These are phyloP conservation scores for Vitis rotundifolia DNA, from an alignment of 164 flowering plant species.

Conservation along the genomic window DNA sequence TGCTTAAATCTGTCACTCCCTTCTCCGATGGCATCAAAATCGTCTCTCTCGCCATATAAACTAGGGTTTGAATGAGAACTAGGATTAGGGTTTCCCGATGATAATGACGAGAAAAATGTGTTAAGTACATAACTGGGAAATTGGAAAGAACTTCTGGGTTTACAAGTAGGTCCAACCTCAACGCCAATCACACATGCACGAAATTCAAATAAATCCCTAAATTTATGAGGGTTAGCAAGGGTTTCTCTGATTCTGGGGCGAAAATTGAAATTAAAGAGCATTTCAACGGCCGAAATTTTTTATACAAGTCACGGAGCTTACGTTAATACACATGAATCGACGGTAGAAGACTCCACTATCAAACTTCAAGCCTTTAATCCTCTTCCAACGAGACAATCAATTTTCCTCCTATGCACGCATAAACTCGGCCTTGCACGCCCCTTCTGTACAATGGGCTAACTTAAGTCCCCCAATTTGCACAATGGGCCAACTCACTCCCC, in stretches of 20 bases:
- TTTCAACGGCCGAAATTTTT: no score
- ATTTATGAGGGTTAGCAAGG: not conserved
- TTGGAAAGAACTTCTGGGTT: slow-evolving; percentile 6
- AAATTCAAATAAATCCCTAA: not conserved
- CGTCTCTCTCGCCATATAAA: slow-evolving; percentile 7
- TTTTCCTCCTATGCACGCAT: no score
- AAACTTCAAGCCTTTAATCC: no score
- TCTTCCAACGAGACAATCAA: no score
- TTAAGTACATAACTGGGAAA: not conserved
- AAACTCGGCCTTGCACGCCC: no score
- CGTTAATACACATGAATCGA: not conserved
- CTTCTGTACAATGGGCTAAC: no score
- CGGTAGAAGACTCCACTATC: no score
- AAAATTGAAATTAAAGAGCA: not conserved
- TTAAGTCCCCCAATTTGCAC: no score
- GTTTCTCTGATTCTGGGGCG: not conserved
- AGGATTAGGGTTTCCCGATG: slow-evolving; percentile 18
- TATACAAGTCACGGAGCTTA: not conserved
- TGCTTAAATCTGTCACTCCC: slow-evolving; percentile 11
- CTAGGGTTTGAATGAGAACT: slow-evolving; percentile 1
- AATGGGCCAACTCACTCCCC: no score
- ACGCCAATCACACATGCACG: slow-evolving; percentile 3
- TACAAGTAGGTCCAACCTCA: slow-evolving; percentile 2
- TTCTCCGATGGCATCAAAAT: slow-evolving; percentile 12
- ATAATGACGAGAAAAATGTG: slow-evolving; percentile 25